Conservation (phyloP, 331 rosid genomes). For the Dryas integrifolia region DNA sequence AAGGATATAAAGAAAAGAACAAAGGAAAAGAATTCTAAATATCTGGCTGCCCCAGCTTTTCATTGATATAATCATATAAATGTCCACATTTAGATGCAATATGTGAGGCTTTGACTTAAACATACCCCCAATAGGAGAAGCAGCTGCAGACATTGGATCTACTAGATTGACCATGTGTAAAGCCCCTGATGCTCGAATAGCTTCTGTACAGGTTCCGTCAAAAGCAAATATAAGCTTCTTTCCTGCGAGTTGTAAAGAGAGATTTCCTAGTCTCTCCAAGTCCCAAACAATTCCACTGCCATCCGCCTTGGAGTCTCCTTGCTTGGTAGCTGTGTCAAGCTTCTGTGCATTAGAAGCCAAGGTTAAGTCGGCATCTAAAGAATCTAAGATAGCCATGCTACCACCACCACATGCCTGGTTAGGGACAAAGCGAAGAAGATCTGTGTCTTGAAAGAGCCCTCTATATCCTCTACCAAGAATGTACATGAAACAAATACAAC, state of each 20-base stretch:
- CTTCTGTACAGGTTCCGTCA: constrained; percentile 88
- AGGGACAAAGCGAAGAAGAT: constrained; percentile 93
- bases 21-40: constrained; percentile 5
- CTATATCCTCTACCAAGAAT: constrained; percentile 98
- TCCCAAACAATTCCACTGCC: constrained; percentile 99
- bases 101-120: constrained; percentile 29
- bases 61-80: not conserved
- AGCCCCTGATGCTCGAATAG: constrained; percentile 67
- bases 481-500: constrained; percentile 90
- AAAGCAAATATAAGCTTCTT: constrained; percentile 96
- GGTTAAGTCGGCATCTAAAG: constrained; percentile 74
- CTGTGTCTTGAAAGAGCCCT: constrained; percentile 95
- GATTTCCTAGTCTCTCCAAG: constrained; percentile 89
- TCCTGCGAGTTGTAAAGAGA: constrained; percentile 92
- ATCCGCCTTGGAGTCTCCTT: constrained; percentile 73
- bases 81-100: constrained; percentile 2
- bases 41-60: not conserved
- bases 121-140: constrained; percentile 99
- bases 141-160: constrained; percentile 98
- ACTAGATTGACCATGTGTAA: constrained; percentile 92
- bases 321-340: constrained; percentile 63
- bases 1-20: constrained; percentile 6
- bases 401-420: constrained; percentile 99
- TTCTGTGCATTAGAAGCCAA: constrained; percentile 69
- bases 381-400: constrained; percentile 95